Evolutionary conservation across 495 filamentous ascomycete species (phyloP), one percentile per base, ranked within the genome.

Genomic region (Jackrogersella multiformis): DNA sequence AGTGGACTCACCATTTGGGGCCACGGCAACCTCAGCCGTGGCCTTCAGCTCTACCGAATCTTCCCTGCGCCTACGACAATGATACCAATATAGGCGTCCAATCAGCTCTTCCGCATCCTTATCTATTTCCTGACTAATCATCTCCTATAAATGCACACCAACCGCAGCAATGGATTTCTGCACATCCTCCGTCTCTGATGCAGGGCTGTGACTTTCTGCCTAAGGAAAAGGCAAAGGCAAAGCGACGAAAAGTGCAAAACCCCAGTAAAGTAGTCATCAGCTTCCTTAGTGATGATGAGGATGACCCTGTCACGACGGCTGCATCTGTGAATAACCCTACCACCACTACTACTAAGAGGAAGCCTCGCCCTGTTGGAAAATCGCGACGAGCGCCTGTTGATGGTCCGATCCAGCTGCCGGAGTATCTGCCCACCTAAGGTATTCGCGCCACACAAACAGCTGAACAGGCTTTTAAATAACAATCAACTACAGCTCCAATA

Each of bases 221-320:
- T 24, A n/a, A n/a, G n/a, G n/a, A n/a, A n/a, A n/a, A n/a, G n/a
- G n/a, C n/a, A n/a, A n/a, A n/a, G n/a, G n/a, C 56, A 10, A 69
- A 69, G 20, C 48, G 56, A 56, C 48, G 42, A 2, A 69, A 61
- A 48, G 28, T 36, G 28, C 1, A 32, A 18, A 26, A 21, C 0
- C 9, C 32, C 5, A 10, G 42, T 0, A 12, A 24, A 7, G 49
- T 64, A 23, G 49, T 64, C 21, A 64, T 64, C 24, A 61, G 56
- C 39, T 46, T 69, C 12, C 60, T 69, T 15, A 64, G 59, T 39
- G 59, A 63, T 24, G 55, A 63, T 13, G 65, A 69, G 1, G 51
- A 61, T 24, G 30, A 32, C 6, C 2, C 13, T 41, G n/a, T 15
- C 16, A 32, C 30, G 15, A 49, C 24, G 5, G 26, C 32, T 13